A percentile compares a stretch with the other conserved stretches of the same genome.
These are phyloP conservation scores for Talaromyces sp. DNA, from an alignment of 2,329 filamentous ascomycete genomes.

Conservation along the genomic window DNA sequence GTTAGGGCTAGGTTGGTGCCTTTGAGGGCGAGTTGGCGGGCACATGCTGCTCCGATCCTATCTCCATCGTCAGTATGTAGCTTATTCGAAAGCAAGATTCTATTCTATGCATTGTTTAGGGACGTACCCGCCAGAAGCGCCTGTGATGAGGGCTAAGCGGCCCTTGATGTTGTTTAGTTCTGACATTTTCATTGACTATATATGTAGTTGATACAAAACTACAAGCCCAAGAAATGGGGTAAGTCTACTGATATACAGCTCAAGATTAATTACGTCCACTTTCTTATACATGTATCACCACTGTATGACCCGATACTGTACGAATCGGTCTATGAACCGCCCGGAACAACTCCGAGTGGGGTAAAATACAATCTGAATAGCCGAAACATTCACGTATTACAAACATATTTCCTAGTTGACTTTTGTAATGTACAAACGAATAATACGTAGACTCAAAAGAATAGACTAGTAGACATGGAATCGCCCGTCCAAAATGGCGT, in stretches of 20 bases:
- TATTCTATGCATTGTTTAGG: not conserved
- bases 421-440: not conserved
- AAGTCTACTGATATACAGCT: not conserved
- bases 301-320: not conserved
- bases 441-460: constrained; percentile 27
- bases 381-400: not conserved
- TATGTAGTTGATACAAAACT: not conserved
- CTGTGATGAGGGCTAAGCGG: constrained; percentile 59
- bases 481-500: constrained; percentile 43
- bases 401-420: not conserved
- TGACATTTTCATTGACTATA: constrained; percentile 4
- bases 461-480: constrained; percentile 35
- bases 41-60: constrained; percentile 62
- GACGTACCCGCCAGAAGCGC: constrained; percentile 59
- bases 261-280: not conserved
- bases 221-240: not conserved
- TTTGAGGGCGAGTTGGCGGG: constrained; percentile 53
- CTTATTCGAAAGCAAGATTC: not conserved
- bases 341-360: constrained; percentile 14
- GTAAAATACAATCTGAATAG: not conserved
- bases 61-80: not conserved
- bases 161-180: constrained; percentile 50
- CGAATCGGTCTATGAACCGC: constrained; percentile 2
- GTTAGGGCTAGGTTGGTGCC: constrained; percentile 60
- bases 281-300: not conserved